Evolutionary conservation across 495 filamentous ascomycete genomes (phyloP), one percentile per base, ranked within the genome.

Genomic region (Xylaria intraflava): DNA sequence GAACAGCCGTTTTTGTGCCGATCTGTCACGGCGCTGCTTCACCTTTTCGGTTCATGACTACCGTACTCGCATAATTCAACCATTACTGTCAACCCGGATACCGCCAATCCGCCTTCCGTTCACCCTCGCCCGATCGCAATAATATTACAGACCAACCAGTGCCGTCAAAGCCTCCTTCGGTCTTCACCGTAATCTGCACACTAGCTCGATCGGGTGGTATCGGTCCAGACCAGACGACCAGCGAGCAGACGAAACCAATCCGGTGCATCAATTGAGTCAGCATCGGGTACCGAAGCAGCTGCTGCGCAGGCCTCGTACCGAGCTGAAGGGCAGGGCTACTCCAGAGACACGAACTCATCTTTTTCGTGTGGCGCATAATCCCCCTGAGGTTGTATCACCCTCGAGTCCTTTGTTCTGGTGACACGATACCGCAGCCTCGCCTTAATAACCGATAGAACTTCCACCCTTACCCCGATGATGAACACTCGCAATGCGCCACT

Each of bases 401-500:
- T 40, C 30, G 35, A 44, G 30, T 53, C 42, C 51, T 53, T 43
- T 39, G 27, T 43, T 43, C 45, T 26, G 11, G 22, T 19, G 16
- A 16, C 14, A 40, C 33, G 41, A 46, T 26, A 27, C 20, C 27
- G 24, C 40, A 33, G 12, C 14, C 27, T 19, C 49, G 30, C 20
- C 36, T 44, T 2, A 11, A 26, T 7, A 17, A 36, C 20, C 19
- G 14, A 19, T 8, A 31, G 9, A 36, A 29, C 58, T 49, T 56
- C 57, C 54, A 45, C 52, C 31, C 22, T 48, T 35, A 29, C 54
- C 40, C 47, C 30, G 45, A 60, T 60, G 59, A 77, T 78, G 73
- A 76, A 71, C 62, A 69, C 66, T 55, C 72, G 73, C 64, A 75
- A 77, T 77, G 72, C 74, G 65, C 85, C 87, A 57, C 82, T 91